Evolutionary conservation across 805 yeast species (phyloP).

Genomic region (Candida loeiensis): DNA sequence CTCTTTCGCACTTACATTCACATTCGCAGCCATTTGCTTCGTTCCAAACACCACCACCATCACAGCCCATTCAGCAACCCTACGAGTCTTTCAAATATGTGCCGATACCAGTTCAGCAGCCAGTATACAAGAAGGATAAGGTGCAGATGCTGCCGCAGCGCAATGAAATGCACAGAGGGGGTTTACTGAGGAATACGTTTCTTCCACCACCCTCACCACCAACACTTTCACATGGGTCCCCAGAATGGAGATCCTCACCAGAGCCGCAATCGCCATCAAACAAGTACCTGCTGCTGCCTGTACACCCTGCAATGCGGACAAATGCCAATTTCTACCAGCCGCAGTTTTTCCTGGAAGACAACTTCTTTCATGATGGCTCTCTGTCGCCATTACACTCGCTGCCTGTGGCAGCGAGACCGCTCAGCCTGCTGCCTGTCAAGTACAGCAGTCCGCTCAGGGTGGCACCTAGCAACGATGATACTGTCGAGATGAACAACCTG

Average conservation of each 20-base stretch:
- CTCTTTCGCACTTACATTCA: not conserved
- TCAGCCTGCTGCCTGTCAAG: constrained; percentile 32
- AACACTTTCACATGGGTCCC: constrained; percentile 30
- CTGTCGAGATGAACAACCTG: constrained; percentile 35
- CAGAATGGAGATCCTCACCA: constrained; percentile 39
- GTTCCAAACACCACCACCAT: not conserved
- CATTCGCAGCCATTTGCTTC: not conserved
- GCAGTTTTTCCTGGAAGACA: constrained; percentile 37
- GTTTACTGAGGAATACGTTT: constrained; percentile 10
- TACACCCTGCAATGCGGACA: constrained; percentile 16
- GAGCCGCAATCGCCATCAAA: constrained; percentile 23
- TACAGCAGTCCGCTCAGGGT: constrained; percentile 21
- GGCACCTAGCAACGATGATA: constrained; percentile 23
- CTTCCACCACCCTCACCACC: constrained; percentile 40
- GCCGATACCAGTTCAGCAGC: constrained; percentile 41
- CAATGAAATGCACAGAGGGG: not conserved
- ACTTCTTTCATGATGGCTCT: constrained; percentile 6
- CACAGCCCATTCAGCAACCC: not conserved
- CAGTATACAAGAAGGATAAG: constrained; percentile 17
- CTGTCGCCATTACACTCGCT: constrained; percentile 7
- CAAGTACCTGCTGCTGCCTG: constrained; percentile 21
- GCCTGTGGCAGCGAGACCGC: constrained; percentile 14
- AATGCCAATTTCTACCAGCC: constrained; percentile 33
- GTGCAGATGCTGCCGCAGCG: constrained; percentile 11
- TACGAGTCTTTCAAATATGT: constrained; percentile 24